These are phyloP conservation scores for Fraxinus floribunda DNA, from an alignment of 305 asterid genomes.

Conservation along the genomic window DNA sequence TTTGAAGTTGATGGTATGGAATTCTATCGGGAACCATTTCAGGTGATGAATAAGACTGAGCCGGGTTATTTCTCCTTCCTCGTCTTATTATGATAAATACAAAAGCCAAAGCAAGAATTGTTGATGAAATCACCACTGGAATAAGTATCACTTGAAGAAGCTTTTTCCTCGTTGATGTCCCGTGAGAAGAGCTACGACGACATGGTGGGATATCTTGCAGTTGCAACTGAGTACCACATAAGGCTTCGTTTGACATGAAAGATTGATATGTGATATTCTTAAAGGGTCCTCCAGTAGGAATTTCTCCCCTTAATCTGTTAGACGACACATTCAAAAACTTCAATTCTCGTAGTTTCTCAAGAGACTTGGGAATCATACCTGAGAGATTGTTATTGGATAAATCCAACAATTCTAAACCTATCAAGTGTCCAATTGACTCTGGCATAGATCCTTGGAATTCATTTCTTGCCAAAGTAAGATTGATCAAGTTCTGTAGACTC, in stretches of 20 bases:
- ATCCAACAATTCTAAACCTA: conserved; percentile 12
- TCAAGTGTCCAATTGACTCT: conserved; percentile 10
- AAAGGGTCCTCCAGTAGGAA: conserved; percentile 29
- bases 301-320: conserved; percentile 27
- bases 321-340: conserved; percentile 25
- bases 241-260: conserved; percentile 26
- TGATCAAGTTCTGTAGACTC: background rate
- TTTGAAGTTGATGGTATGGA: conserved; percentile 9
- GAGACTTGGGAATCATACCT: conserved; percentile 19
- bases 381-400: conserved; percentile 28
- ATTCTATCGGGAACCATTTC: background rate
- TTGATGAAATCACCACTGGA: background rate
- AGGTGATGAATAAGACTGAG: background rate
- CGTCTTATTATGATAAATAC: background rate
- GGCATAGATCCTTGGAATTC: conserved; percentile 28
- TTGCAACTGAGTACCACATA: conserved; percentile 26
- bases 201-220: conserved; percentile 29
- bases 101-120: background rate
- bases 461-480: conserved; percentile 22
- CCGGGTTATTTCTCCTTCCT: background rate
- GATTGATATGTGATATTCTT: conserved; percentile 9
- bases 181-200: background rate
- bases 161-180: background rate
- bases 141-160: conserved; percentile 2
- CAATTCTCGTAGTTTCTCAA: conserved; percentile 20